Base-by-base conservation (phyloP, 768 basidiomycete genomes). In the Boletus coccyginus region DNA sequence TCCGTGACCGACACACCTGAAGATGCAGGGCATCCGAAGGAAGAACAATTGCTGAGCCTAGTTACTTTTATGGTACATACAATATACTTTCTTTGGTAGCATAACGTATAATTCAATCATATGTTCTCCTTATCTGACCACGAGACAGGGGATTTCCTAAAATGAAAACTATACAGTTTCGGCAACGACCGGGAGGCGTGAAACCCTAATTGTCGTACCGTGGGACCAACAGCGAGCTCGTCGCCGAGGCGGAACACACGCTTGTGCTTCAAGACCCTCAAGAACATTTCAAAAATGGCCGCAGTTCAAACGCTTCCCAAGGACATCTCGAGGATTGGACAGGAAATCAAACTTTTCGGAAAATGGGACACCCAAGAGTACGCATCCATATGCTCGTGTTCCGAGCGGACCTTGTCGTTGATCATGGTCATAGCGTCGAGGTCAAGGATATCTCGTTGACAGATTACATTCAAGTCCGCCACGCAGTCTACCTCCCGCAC, bases 341-440 rank as follows among this genome's bases (percentile, higher is more conserved):
- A 82, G 73, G 91, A 92, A 66, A 85, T 98, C 71, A 97, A 96
- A 78, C 87, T 99, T 60, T 99, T 99, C 73, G 94, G 94, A 70
- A 95, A 95, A 81, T 99, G 97, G 97, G 95, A 98, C 55, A 90
- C 94, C 61, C 88, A 93, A 72, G 94, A 94, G 95, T 97, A 82
- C 77, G 93, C 51, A 51, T 49, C 10, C 52, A 42, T 33, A 45
- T 36, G 2, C 46, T 57, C n/a, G 32, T 48, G 1, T 46, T 59
- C 29, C 27, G 29, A 6, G 31, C 14, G 46, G 17, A 52, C 35
- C 46, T 38, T 31, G 51, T 48, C 47, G 46, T 58, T 71, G 57
- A 73, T 59, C 46, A 29, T 44, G 40, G 12, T 41, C 61, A 41
- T 65, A 96, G 94, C 74, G 91, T 98, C 68, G 96, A 98, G 75